Base-by-base conservation (phyloP, 2,329 filamentous ascomycete genomes). In the Colletotrichum agaves region DNA sequence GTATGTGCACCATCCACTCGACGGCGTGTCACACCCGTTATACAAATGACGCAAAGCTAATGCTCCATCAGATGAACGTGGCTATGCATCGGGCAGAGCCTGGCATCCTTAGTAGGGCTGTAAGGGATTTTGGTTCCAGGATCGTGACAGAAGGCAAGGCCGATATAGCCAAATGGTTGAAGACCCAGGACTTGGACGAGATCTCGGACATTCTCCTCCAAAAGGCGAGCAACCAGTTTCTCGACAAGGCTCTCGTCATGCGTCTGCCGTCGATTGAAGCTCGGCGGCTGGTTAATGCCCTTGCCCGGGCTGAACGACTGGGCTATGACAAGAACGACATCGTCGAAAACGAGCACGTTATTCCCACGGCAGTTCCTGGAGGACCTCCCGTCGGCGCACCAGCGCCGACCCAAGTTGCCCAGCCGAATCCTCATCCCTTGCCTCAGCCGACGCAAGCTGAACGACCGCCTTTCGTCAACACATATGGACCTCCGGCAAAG, bases 271-370 rank as follows among this genome's bases (percentile, higher is more conserved):
- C 84, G 2, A 88, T 89, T 58, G 81, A 82, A 10, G 85, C 85
- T 1, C 81, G 84, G 27, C 80, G 83, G 13, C 80, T 89, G 3
- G 83, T 89, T 60, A 88, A 88, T 64, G 84, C 85, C 13, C 79
- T 89, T 19, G 86, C 86, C 2, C 79, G 82, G 39, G 85, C 86
- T 1, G 85, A 87, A 71, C 84, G 87, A 2, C 80, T 89, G 0
- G 87, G 87, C 2, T 89, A 88, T 62, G 82, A 87, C 56, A 77
- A 79, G 0, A 76, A 78, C 35, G 87, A 88, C 61, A 78, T 85
- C 3, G 76, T 87, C 12, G 80, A 83, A 35, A 81, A 84, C 56
- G 81, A 83, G 67, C 76, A 75, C 27, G 78, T 82, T 17, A 78
- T 83, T 21, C 78, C 79, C 11, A 58, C 56, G 5, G n/a, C 41